Conservation (phyloP, 129 eudicot species). For the Chrysanthemum seticuspe region DNA sequence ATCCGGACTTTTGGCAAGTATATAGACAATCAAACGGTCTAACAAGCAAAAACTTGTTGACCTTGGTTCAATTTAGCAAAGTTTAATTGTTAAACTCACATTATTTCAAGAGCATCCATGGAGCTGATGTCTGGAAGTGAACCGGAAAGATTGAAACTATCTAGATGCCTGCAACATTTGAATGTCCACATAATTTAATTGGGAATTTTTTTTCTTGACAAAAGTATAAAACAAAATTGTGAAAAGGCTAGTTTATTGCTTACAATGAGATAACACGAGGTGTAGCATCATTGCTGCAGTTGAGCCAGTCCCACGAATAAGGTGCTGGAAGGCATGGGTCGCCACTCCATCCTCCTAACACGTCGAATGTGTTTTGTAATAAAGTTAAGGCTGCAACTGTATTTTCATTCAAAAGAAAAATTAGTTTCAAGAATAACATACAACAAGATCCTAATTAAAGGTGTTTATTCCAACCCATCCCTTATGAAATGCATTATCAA, state of each 20-base stretch:
- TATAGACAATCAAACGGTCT: not conserved
- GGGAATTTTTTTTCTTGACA: too few species aligned
- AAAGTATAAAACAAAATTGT: too few species aligned
- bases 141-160: conserved; percentile 52
- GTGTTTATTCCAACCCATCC: too few species aligned
- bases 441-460: not conserved
- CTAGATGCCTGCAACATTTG: conserved; percentile 39
- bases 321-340: conserved; percentile 44
- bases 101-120: conserved; percentile 57
- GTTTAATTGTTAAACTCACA: conserved; percentile 38
- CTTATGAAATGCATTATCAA: too few species aligned
- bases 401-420: not conserved
- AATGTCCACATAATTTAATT: not conserved
- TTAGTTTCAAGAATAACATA: not conserved
- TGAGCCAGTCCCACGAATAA: conserved; percentile 50
- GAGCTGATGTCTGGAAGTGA: conserved; percentile 64
- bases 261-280: conserved; percentile 45
- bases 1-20: too few species aligned
- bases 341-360: conserved; percentile 36
- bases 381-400: conserved; percentile 26
- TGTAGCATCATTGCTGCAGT: conserved; percentile 30
- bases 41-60: not conserved
- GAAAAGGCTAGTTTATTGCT: not conserved
- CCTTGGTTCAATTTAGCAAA: not conserved
- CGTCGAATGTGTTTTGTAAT: conserved; percentile 30